Base-by-base conservation (phyloP, 768 basidiomycete species). In the Tephrocybe sp. region DNA sequence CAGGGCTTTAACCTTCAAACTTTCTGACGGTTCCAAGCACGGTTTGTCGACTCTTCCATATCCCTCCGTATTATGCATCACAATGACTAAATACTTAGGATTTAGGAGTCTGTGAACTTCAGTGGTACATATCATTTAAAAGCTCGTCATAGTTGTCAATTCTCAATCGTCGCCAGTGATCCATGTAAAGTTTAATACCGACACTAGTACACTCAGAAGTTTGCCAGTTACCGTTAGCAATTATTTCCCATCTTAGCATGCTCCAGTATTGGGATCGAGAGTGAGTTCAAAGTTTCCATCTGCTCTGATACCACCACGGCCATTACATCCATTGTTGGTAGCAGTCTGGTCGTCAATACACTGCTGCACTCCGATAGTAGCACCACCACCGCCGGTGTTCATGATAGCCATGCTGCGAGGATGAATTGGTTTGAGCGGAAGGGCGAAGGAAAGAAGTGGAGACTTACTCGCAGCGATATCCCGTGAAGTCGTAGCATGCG, bases 291-390 rank as follows among this genome's bases (percentile, higher is more conserved):
- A 45, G 43, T 44, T 44, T 7, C 42, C 42, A 16, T 44, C 42
- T n/a, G 23, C 42, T n/a, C 42, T 44, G 23, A 44, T 32, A 31
- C 42, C 42, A 4, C 42, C 42, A 13, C n/a, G 42, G 13, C 42
- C 42, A 11, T n/a, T 9, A n/a, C 42, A 44, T 30, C 42, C 42
- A 19, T 44, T 31, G n/a, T 45, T 45, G 6, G 43, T 45, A 5
- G 43, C 43, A 31, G 32, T 26, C n/a, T 45, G 43, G 43, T 45
- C 30, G 17, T 45, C 32, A 34, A 45, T 44, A 26, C 42, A 44
- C 17, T 44, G 23, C 16, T 44, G 42, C 13, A 44, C 42, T 44
- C 42, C 42, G 26, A 44, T 13, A 10, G 23, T 31, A 17, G 42
- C 5, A 6, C 30, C 30, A 17, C 43, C 43, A 5, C 43, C 30